Percentiles rank a stretch among this genome's conserved stretches.
These are phyloP conservation scores for Logfia minima DNA, from an alignment of 129 eudicot species.

Conservation along the genomic window DNA sequence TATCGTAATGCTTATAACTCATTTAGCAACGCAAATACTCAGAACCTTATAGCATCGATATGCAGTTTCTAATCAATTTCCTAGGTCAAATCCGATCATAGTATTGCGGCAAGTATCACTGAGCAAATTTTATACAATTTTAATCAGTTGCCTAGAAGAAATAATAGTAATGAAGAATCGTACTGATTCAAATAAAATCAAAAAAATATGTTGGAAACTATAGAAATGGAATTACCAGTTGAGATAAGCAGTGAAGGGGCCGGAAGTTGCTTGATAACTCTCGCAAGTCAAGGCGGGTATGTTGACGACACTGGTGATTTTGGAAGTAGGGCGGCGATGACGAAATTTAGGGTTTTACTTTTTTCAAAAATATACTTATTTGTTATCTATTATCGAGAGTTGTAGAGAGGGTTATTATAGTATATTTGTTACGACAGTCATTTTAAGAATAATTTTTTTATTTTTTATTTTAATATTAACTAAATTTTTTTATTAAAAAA, in stretches of 20 bases:
- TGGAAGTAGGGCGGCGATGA: slow-evolving; percentile 10
- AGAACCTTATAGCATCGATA: background rate
- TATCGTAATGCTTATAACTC: background rate
- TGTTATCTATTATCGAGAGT: too few species aligned
- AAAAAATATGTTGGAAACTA: background rate
- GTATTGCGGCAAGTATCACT: background rate
- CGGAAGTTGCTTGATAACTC: background rate
- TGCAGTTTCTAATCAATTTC: background rate
- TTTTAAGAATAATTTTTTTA: too few species aligned
- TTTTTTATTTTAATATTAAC: too few species aligned
- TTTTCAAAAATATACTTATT: too few species aligned
- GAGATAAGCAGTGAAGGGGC: background rate
- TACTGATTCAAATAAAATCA: background rate
- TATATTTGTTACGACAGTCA: too few species aligned
- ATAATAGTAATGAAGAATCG: background rate
- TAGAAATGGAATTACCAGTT: slow-evolving; percentile 1
- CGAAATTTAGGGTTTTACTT: background rate
- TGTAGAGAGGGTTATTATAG: too few species aligned
- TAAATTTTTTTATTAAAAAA: too few species aligned
- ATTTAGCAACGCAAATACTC: background rate
- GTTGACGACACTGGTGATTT: background rate
- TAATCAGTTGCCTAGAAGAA: background rate
- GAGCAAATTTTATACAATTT: background rate
- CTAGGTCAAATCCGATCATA: background rate
- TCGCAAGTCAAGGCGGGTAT: background rate